Conservation (phyloP, 495 filamentous ascomycete genomes). For the Tuber magnatum region DNA sequence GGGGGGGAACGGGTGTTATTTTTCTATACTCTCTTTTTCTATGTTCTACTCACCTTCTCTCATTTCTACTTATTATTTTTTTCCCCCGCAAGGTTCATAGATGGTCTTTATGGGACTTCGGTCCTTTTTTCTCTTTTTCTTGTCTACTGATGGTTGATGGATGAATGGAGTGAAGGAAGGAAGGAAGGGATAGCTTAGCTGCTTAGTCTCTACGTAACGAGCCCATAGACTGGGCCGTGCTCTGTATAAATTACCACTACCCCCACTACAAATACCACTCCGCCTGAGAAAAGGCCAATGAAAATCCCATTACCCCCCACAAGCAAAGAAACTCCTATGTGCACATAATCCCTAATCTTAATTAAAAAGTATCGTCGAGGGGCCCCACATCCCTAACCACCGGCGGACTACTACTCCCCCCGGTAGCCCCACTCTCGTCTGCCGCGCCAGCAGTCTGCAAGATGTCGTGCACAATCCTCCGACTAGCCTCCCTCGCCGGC, state of each 20-base stretch:
- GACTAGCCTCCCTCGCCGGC: conserved; percentile 86
- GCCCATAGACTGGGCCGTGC: neutral
- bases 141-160: neutral
- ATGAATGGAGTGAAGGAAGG: neutral
- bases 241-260: neutral
- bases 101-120: neutral
- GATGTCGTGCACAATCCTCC: conserved; percentile 84
- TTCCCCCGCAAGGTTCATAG: conserved; percentile 4
- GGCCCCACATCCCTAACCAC: conserved; percentile 19
- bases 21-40: neutral
- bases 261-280: neutral
- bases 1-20: neutral
- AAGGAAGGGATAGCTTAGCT: neutral
- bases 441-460: conserved; percentile 70
- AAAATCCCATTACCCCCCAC: neutral
- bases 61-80: neutral
- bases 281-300: neutral
- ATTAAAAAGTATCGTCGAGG: conserved; percentile 28
- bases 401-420: conserved; percentile 23
- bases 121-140: neutral
- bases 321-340: neutral
- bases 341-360: neutral
- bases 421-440: conserved; percentile 29
- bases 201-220: neutral
- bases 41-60: too few species aligned